A percentile compares a stretch with the other conserved stretches of the same genome.
Evolutionary conservation across 129 eudicot species (phyloP).

Genomic region (Daucus carota): DNA sequence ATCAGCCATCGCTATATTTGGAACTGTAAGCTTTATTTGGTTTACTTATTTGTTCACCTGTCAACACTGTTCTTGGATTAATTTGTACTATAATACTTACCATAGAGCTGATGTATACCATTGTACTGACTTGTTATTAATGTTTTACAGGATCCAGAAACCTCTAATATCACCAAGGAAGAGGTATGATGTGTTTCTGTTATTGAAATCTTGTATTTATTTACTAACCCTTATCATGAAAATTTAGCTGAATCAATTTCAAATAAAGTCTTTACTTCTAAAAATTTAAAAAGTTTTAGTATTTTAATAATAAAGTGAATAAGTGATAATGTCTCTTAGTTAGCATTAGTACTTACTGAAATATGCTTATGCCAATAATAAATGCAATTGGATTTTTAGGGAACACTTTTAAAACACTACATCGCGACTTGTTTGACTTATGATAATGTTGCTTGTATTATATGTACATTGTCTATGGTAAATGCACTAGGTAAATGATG

Average conservation of each 20-base stretch:
- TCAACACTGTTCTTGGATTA: neutral
- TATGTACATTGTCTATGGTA: too few species aligned
- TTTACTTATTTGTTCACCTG: neutral
- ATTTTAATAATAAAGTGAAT: neutral
- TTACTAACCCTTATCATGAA: neutral
- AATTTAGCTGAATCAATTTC: neutral
- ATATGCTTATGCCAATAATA: neutral
- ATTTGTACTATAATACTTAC: neutral
- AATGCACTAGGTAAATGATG: too few species aligned
- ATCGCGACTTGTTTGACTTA: too few species aligned
- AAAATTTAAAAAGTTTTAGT: neutral
- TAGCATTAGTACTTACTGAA: neutral
- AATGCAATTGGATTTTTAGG: too few species aligned
- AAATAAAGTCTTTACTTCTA: neutral
- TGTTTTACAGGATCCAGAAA: conserved; percentile 37
- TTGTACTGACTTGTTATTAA: conserved; percentile 4
- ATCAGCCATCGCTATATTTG: conserved; percentile 66
- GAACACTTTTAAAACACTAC: too few species aligned
- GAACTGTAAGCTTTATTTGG: conserved; percentile 43
- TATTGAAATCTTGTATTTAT: neutral
- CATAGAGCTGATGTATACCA: neutral
- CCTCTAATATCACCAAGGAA: conserved; percentile 19
- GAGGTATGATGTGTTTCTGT: conserved; percentile 34
- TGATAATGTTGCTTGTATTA: too few species aligned
- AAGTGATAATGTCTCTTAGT: neutral